Evolutionary conservation across 371 early-diverging fungal species (phyloP).

Genomic region (Funneliformis caledonium): DNA sequence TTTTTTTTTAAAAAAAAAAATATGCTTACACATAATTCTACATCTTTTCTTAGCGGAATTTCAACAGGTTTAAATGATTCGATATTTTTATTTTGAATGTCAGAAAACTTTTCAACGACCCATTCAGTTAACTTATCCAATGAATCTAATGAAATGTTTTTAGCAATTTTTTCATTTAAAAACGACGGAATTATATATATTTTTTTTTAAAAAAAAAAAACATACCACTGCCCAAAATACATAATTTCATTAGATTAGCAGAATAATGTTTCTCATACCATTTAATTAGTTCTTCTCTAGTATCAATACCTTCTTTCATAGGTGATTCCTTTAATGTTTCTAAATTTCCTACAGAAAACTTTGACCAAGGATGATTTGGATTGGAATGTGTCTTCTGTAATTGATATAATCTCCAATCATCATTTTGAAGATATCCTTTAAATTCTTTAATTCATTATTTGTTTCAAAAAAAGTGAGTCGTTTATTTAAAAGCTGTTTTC

Average conservation of each 20-base stretch:
- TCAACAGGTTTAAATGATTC: constrained; percentile 57
- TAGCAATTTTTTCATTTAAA: not conserved
- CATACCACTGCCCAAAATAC: constrained; percentile 83
- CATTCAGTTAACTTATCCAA: constrained; percentile 81
- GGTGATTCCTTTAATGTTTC: constrained; percentile 83
- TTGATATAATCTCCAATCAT: constrained; percentile 86
- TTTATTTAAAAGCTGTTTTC: not conserved
- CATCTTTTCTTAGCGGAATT: constrained; percentile 68
- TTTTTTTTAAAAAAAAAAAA: not conserved
- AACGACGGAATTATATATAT: not conserved
- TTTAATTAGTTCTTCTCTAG: constrained; percentile 80
- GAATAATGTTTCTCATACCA: constrained; percentile 91
- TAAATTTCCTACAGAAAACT: constrained; percentile 84
- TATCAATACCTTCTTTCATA: constrained; percentile 70
- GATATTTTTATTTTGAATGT: constrained; percentile 63
- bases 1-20: not conserved
- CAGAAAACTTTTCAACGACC: constrained; percentile 82
- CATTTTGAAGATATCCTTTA: constrained; percentile 88
- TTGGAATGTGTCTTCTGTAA: constrained; percentile 79
- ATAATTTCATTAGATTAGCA: constrained; percentile 93
- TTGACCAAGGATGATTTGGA: constrained; percentile 80
- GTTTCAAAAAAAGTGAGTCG: not conserved
- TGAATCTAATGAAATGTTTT: constrained; percentile 61
- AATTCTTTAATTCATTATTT: constrained; percentile 63
- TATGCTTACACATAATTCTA: not conserved